Evolutionary conservation across 768 basidiomycete species (phyloP), one percentile per base, ranked within the genome.

Genomic region (Phallus indusiatus): DNA sequence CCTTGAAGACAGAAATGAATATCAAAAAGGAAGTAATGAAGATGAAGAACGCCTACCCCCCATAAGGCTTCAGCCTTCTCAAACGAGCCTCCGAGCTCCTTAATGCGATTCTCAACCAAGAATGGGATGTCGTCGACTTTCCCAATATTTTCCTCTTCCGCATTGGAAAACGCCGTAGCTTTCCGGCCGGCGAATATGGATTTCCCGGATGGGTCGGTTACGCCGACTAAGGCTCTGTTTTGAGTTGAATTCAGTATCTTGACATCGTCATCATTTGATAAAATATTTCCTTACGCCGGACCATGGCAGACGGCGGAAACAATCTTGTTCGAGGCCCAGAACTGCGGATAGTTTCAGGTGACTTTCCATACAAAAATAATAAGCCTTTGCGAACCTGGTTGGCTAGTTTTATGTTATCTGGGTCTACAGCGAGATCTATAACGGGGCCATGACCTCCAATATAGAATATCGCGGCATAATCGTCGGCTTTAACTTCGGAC

Each of bases 221-320:
- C 83, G 18, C 74, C 74, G 14, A 83, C 79, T 20, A 90, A 75
- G 1, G 85, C 86, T n/a, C 81, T 72, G 61, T 47, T 55, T 42
- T 35, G 11, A 16, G 52, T 17, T 22, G 28, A 48, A 48, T 56
- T 21, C 9, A 22, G 42, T 20, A 50, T 9, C 54, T n/a, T n/a
- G 6, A 14, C 14, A 8, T 50, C 12, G 33, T 10, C 3, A 28
- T 46, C 20, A n/a, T 37, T 37, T 56, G 34, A 14, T 34, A 18
- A 36, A 56, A 16, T n/a, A 75, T 54, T 16, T 56, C 62, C 81
- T 67, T 63, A 85, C 78, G 81, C 86, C 54, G 88, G 81, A 16
- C 88, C 90, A 71, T 91, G 90, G 74, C 90, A 91, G 22, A 92
- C 88, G 2, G 86, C 86, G 3, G 82, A 65, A 7, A 82, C 79